Conservation (phyloP, 148 eudicot species). For the Rhododendron griersonianum region DNA sequence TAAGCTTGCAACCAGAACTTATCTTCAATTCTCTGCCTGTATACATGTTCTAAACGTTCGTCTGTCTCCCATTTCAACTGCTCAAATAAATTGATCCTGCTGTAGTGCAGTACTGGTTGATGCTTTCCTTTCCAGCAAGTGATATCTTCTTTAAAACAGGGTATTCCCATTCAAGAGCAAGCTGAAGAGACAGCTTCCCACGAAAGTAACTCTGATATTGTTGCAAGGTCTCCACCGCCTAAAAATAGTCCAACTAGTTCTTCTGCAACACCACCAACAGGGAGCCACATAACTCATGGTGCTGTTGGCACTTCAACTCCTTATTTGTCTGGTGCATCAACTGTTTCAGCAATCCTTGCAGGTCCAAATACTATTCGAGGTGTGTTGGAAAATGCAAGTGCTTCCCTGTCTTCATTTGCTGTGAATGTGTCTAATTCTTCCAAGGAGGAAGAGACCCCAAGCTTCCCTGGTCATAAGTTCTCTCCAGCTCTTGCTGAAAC, state of each 20-base stretch:
- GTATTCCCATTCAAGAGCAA: conserved; percentile 54
- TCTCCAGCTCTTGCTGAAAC: conserved; percentile 63
- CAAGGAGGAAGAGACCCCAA: conserved; percentile 62
- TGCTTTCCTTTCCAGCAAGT: conserved; percentile 34
- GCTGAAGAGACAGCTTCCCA: conserved; percentile 55
- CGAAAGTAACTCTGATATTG: conserved; percentile 53
- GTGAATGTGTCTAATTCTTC: conserved; percentile 37
- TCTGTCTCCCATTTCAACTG: not conserved
- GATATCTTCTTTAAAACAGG: conserved; percentile 41
- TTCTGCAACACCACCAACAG: conserved; percentile 42
- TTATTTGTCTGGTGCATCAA: conserved; percentile 26
- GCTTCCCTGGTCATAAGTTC: conserved; percentile 58
- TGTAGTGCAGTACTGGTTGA: conserved; percentile 2
- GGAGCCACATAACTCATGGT: conserved; percentile 36
- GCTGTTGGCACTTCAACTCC: conserved; percentile 28
- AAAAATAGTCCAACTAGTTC: conserved; percentile 53
- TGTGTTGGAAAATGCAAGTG: conserved; percentile 38
- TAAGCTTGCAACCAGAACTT: not conserved
- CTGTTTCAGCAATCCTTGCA: conserved; percentile 37
- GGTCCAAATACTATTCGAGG: conserved; percentile 34
- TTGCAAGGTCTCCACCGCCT: conserved; percentile 70
- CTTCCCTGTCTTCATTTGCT: conserved; percentile 42
- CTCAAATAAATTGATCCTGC: not conserved
- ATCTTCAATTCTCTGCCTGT: not conserved
- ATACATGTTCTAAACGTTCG: not conserved